Conservation (phyloP, 139 green algal genomes). For the Volvox africanus region DNA sequence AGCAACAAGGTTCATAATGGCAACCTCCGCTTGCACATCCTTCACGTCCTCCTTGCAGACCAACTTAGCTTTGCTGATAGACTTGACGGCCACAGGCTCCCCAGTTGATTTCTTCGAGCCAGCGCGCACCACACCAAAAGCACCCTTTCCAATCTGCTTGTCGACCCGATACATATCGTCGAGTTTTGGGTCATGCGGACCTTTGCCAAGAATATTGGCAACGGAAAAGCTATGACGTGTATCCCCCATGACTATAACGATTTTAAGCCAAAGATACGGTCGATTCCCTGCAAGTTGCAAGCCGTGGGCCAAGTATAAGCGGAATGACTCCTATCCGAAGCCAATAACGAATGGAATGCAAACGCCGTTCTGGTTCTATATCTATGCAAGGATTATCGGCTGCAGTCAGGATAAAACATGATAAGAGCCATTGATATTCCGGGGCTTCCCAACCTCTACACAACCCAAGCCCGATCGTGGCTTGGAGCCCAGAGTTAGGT, state of each 20-base stretch:
- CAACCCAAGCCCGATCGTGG: too few species aligned
- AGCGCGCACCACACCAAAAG: conserved; percentile 69
- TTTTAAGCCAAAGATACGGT: too few species aligned
- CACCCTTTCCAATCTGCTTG: conserved; percentile 74
- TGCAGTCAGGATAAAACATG: too few species aligned
- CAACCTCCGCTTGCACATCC: conserved; percentile 86
- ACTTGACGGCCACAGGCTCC: conserved; percentile 83
- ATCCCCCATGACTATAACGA: conserved; percentile 17
- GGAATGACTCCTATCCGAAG: background rate
- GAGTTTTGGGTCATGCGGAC: conserved; percentile 55
- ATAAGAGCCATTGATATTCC: too few species aligned
- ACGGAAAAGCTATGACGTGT: conserved; percentile 27
- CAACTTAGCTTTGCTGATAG: conserved; percentile 89
- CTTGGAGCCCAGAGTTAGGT: too few species aligned
- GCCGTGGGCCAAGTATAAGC: background rate
- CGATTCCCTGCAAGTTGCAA: too few species aligned
- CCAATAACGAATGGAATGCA: too few species aligned
- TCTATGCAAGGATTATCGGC: too few species aligned
- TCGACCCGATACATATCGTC: conserved; percentile 60
- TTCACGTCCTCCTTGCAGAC: conserved; percentile 87
- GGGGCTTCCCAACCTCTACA: too few species aligned
- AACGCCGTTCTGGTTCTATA: too few species aligned
- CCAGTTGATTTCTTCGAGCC: conserved; percentile 53
- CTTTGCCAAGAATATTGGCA: conserved; percentile 45
- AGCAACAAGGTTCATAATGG: conserved; percentile 82